A percentile compares a stretch with the other conserved stretches of the same genome.
phyloP scores from a whole-genome alignment of 2,329 filamentous ascomycete species.

The Fusarium sp. region DNA sequence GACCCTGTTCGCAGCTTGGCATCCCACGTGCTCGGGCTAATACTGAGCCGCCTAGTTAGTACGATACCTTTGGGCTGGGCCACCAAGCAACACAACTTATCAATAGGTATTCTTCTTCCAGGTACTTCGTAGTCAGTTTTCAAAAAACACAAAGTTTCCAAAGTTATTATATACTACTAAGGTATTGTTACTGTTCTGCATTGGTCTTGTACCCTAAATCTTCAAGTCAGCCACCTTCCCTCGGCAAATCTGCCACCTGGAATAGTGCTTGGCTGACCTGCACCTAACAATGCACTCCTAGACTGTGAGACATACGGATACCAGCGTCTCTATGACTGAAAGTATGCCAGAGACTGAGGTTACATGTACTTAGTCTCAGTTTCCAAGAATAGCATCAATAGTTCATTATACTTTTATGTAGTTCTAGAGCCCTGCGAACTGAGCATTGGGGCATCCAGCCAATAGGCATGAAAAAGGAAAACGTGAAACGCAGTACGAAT shows the following conservation, averaged over 20 bases:
- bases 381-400: neutral
- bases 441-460: neutral
- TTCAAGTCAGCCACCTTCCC: neutral
- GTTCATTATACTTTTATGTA: neutral
- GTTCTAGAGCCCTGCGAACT: neutral
- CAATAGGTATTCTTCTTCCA: neutral
- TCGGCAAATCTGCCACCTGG: neutral
- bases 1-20: neutral
- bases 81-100: neutral
- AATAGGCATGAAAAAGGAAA: neutral
- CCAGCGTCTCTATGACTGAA: neutral
- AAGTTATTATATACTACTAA: neutral
- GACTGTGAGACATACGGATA: neutral
- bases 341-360: neutral
- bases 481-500: neutral
- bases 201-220: neutral
- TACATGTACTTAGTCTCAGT: neutral
- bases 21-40: neutral
- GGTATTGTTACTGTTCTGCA: neutral
- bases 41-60: neutral
- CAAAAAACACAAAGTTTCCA: neutral
- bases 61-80: neutral
- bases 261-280: neutral
- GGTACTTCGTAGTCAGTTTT: neutral
- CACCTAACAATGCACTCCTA: neutral